Base-by-base conservation (phyloP, 371 early-diverging fungal species). In the Enteropsectra breve region DNA sequence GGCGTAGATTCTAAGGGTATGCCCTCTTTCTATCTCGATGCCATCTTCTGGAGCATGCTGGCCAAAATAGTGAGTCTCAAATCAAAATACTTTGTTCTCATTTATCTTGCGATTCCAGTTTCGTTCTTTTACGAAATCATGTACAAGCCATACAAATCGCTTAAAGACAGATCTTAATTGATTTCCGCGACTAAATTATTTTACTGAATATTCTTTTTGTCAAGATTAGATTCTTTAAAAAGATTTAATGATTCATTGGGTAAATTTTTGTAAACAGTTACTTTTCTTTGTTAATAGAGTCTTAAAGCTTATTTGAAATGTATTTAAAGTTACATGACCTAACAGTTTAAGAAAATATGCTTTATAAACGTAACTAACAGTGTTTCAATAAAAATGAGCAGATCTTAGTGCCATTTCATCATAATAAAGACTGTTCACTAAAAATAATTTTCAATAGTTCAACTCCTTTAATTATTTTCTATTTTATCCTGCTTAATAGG, bases 51-150 rank as follows among this genome's bases (percentile, higher is more conserved):
- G 54, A 11, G 34, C 3, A 11, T 59, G 49, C 8, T 59, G n/a
- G 13, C 6, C 23, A 59, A 59, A 26, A 59, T 49, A 6, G 5
- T 59, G 5, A 8, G 4, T 11, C 3, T 29, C 3, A 11, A 49
- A 5, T n/a, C 50, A 5, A n/a, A 11, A 48, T 11, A 47, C n/a
- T 59, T 45, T 45, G 8, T 29, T 4, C 18, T 50, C 47, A 5
- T 49, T 11, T 59, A 59, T 29, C 60, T 59, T 43, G 60, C 50
- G 6, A 49, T 59, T 26, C 8, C 33, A 11, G 4, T 59, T 49
- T 59, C 60, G 11, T 53, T 59, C 52, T 47, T 59, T 29, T 23
- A 24, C 23, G 60, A 59, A 49, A 49, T 49, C 23, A 24, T 59
- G 4, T 59, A 53, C 40, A 59, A 47, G 33, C 49, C 49, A 11